Percentiles rank a stretch among this genome's conserved stretches.
phyloP scores from a whole-genome alignment of 805 yeast genomes.

The Candida succiphila region DNA sequence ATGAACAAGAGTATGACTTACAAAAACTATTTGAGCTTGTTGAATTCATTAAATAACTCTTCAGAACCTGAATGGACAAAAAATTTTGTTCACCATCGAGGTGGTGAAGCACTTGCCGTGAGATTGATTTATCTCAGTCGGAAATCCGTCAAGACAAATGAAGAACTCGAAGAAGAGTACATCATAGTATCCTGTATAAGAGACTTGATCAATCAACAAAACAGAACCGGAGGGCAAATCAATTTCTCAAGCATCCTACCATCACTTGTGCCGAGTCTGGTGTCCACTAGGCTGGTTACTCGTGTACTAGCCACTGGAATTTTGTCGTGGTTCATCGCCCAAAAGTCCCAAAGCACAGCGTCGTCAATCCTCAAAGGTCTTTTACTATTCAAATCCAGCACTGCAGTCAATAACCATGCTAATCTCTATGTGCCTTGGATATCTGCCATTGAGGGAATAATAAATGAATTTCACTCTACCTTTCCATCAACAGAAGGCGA shows the following conservation, averaged over 20 bases:
- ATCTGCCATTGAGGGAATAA: not conserved
- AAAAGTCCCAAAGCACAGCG: constrained; percentile 10
- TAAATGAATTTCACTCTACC: not conserved
- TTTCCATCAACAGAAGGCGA: not conserved
- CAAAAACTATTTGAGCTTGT: constrained; percentile 26
- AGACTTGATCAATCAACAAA: constrained; percentile 55
- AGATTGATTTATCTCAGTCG: constrained; percentile 47
- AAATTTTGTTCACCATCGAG: constrained; percentile 68
- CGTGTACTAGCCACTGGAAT: constrained; percentile 76
- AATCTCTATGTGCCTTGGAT: not conserved
- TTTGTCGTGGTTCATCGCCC: constrained; percentile 37
- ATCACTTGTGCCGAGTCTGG: constrained; percentile 60
- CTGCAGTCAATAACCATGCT: not conserved
- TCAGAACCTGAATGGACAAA: constrained; percentile 53
- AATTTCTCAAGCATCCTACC: constrained; percentile 37
- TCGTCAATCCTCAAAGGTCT: constrained; percentile 6
- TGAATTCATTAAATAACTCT: constrained; percentile 8
- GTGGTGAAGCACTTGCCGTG: constrained; percentile 67
- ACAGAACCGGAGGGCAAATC: constrained; percentile 49
- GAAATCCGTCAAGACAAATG: constrained; percentile 28
- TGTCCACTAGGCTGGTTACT: constrained; percentile 68
- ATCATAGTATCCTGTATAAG: constrained; percentile 70
- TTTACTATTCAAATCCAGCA: no score
- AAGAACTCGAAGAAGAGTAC: constrained; percentile 58
- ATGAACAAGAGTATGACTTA: constrained; percentile 28